Base-by-base conservation (phyloP, 331 rosid species). In the Malus hybrid region DNA sequence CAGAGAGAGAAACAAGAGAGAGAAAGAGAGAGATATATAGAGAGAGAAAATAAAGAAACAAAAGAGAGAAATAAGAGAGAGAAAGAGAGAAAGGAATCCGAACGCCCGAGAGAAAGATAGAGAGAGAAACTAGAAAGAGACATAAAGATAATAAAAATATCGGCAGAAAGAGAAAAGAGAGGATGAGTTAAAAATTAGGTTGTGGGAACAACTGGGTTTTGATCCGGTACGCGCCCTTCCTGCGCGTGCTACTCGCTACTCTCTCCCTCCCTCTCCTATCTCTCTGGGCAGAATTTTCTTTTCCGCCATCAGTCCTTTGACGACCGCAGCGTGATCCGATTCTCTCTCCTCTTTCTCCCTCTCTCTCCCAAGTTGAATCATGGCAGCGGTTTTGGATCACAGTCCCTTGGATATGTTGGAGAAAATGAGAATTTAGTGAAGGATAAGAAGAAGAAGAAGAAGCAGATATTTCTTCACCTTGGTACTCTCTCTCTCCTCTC, bases 161-260 rank as follows among this genome's bases (percentile, higher is more conserved):
- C 48, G 48, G 48, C 48, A 42, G 46, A 36, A 8, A 7, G 44
- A 12, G 34, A 65, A 24, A 15, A 24, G 12, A 44, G 24, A 5
- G 5, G 20, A 20, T 56, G 67, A 69, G 20, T 52, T 42, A 32
- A 61, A 42, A 42, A 42, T 42, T 42, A 10, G 63, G 52, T 36
- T n/a, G 5, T 46, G 67, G 44, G 14, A 18, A 29, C 16, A 20
- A 22, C 31, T 11, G 32, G 29, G 19, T 2, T 5, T 22, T 71
- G 48, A 50, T 50, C 39, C 64, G 18, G 65, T 80, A 29, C 80
- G 80, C 83, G 83, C 83, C 33, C 33, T 15, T 56, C 65, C 11
- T 12, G 33, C 69, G 63, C 48, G 32, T 56, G 10, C 61, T 10
- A 3, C 48, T 10, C 48, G 24, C 3, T 12, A 19, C 69, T 42